Evolutionary conservation across 768 basidiomycete species (phyloP), one percentile per base, ranked within the genome.

Genomic region (Neoboletus brunneissimus): DNA sequence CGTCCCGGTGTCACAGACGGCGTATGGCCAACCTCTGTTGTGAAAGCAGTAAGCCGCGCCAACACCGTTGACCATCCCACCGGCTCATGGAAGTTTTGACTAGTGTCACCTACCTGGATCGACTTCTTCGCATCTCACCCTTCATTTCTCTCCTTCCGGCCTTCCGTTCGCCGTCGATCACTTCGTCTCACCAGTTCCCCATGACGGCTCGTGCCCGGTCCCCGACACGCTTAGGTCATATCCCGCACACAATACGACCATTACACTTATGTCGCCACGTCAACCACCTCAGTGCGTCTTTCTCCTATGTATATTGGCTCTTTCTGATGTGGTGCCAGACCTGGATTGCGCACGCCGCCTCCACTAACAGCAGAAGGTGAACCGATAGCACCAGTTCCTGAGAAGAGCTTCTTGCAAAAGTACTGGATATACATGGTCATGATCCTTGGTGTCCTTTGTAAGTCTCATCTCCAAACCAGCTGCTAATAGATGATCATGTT

Each of bases 381-480:
- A 64, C 80, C 83, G 20, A 75, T 88, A 23, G 68, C 77, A 55
- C 81, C 85, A 0, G 68, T 75, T 34, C 79, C 81, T 0, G 91
- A 95, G 66, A 89, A 93, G 71, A 75, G 84, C 12, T 91, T 94
- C 71, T 54, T 94, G 41, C 88, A 91, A 65, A 94, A 94, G 69
- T 95, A 95, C 71, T 95, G 94, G 94, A 77, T 94, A 71, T 94
- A 93, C 64, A 81, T 91, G 37, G 74, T 79, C 41, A 78, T 84
- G 4, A 69, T 82, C 43, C 69, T 87, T 11, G 65, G 88, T 18
- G 81, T 84, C 43, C 64, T 88, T 18, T 51, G 87, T 89, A 66
- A 71, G 86, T 80, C 51, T 13, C 22, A 5, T 48, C 27, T 23
- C 41, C 5, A 31, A 15, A 25, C 23, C 18, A 9, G 48, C 16